These are phyloP conservation scores for Venustampulla echinocandica DNA, from an alignment of 495 filamentous ascomycete species.

Conservation along the genomic window DNA sequence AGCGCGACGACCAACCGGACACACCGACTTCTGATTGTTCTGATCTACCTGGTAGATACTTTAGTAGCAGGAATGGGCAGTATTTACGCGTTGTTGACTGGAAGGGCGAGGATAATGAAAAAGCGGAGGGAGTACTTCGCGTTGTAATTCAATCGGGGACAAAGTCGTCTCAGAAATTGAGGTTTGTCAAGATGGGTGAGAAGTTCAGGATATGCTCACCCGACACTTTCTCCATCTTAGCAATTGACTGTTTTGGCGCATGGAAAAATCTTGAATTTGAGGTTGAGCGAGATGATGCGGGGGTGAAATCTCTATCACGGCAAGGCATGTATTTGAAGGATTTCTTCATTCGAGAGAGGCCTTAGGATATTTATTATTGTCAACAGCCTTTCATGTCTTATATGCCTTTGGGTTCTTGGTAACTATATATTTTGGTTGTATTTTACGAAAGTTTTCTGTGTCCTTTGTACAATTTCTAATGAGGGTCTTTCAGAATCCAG, in stretches of 20 bases:
- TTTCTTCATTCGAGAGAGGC: background rate
- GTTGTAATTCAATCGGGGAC: slow-evolving; percentile 1
- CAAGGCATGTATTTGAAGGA: slow-evolving; percentile 1
- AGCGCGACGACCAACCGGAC: slow-evolving; percentile 3
- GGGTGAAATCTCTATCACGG: slow-evolving; percentile 2
- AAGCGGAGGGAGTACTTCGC: slow-evolving; percentile 1
- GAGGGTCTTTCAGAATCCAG: background rate
- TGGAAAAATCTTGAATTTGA: slow-evolving; percentile 11
- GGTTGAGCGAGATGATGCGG: slow-evolving; percentile 3
- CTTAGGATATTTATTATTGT: slow-evolving; percentile 2
- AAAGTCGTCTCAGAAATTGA: slow-evolving; percentile 6
- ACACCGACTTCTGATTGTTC: slow-evolving; percentile 4
- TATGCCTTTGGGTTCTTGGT: slow-evolving; percentile 1
- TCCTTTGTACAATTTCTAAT: background rate
- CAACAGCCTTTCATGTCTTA: background rate
- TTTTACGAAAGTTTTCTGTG: background rate
- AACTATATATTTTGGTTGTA: background rate
- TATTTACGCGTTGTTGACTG: slow-evolving; percentile 3
- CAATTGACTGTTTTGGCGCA: slow-evolving; percentile 11
- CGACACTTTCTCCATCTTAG: background rate
- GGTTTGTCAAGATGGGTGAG: slow-evolving; percentile 6
- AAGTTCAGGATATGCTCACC: slow-evolving; percentile 8
- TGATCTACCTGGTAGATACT: slow-evolving; percentile 4
- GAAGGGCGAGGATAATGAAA: slow-evolving; percentile 2
- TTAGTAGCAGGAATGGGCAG: slow-evolving; percentile 1